phyloP scores from a whole-genome alignment of 106 monocot species.

The Dendrobium catenatum region DNA sequence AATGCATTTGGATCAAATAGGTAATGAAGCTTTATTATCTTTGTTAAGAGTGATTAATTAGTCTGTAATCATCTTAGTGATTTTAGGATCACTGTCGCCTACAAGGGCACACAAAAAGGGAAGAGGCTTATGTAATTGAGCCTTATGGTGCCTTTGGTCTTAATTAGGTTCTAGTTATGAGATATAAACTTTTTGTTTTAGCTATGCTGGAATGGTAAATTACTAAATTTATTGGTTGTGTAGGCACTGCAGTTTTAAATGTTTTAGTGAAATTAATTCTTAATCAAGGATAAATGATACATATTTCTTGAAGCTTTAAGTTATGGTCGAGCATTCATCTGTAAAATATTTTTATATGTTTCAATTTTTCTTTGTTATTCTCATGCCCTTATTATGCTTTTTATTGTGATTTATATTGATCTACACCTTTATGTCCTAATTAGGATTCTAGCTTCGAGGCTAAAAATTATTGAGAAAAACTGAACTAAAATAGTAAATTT shows the following conservation, averaged over 20 bases:
- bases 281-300: background rate
- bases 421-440: background rate
- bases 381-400: background rate
- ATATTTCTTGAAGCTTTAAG: background rate
- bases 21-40: no score
- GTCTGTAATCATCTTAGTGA: no score
- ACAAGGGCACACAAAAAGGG: no score
- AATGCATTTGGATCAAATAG: no score
- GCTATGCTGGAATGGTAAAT: no score
- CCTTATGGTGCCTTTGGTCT: no score
- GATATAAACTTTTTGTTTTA: no score
- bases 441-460: background rate
- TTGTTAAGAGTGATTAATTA: no score
- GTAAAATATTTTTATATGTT: background rate
- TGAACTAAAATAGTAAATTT: background rate
- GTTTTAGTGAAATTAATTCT: background rate
- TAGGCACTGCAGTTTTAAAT: background rate
- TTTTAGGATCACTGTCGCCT: no score
- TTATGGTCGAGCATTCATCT: background rate
- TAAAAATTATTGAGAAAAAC: background rate
- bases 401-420: background rate
- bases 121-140: no score
- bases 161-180: no score
- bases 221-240: background rate
- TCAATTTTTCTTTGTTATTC: background rate